Evolutionary conservation across 345 rosid species (phyloP), one percentile per base, ranked within the genome.

Genomic region (Reutealis trisperma): DNA sequence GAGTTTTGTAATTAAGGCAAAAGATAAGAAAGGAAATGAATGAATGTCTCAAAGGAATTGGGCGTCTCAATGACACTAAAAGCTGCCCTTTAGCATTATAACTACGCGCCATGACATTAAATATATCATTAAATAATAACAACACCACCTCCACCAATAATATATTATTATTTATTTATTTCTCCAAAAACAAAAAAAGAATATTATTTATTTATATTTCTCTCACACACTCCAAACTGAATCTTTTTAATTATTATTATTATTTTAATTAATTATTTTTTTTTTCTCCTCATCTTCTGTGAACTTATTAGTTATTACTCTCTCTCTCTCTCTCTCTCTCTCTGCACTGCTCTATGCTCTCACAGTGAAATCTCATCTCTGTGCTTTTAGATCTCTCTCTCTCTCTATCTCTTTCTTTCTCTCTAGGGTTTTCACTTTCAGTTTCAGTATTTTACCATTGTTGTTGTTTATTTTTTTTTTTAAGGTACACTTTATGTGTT

Each of bases 351-450:
- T 37, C 41, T 37, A 4, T 21, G 14, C 44, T 42, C 76, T 8
- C 77, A 21, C 75, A 68, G 81, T 72, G 77, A 51, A 59, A 58
- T 78, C 80, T 82, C 63, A 49, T 78, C 80, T 82, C 63, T 55
- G 64, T 80, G 80, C 84, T 75, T 4, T 79, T 71, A 88, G 89
- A 84, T 86, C 92, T 72, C 59, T 79, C 76, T 69, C 73, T 18
- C 9, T 18, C 79, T 73, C 67, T 60, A 9, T 45, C 47, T 64
- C 47, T 32, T 51, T 72, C 88, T 70, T 70, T 84, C 72, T 13
- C 67, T 27, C 19, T 75, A 27, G 60, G 63, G 34, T 19, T 70
- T 41, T 21, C 74, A 30, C 13, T 63, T 70, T 5, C 41, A 47
- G 14, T 47, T 47, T 45, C 69, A 30, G 24, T 6, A 42, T 55